Evolutionary conservation across 257 asterid species (phyloP).

Genomic region (Thymus quinquecostatus): DNA sequence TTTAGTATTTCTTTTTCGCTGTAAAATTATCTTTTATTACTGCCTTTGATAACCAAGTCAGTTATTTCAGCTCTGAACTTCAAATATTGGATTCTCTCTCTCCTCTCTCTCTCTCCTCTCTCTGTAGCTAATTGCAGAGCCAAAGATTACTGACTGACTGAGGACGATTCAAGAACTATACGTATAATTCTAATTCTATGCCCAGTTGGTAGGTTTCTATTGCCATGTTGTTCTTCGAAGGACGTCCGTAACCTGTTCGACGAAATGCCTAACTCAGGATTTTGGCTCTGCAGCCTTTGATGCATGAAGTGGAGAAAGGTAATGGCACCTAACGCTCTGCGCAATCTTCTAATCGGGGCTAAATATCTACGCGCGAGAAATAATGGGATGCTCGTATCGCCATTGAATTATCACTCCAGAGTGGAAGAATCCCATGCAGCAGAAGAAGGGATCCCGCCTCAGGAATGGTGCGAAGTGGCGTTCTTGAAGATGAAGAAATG

Average conservation of each 20-base stretch:
- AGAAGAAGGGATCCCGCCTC: slow-evolving; percentile 37
- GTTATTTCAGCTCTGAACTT: too few relatives aligned
- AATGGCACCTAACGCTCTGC: slow-evolving; percentile 44
- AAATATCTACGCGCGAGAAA: slow-evolving; percentile 25
- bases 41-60: too few relatives aligned
- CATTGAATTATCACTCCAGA: slow-evolving; percentile 32
- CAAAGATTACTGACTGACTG: not conserved
- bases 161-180: not conserved
- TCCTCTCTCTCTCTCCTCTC: not conserved
- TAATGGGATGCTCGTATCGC: slow-evolving; percentile 30
- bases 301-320: slow-evolving; percentile 4
- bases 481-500: slow-evolving; percentile 58
- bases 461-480: slow-evolving; percentile 72
- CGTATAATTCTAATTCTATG: not conserved
- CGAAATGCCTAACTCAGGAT: slow-evolving; percentile 38
- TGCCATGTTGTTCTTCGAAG: not conserved
- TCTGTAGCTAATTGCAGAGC: not conserved
- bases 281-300: slow-evolving; percentile 3
- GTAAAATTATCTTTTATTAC: not conserved
- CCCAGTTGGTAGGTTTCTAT: not conserved
- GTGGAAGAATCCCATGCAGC: slow-evolving; percentile 40
- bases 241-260: slow-evolving; percentile 44
- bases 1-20: not conserved
- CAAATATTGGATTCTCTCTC: not conserved
- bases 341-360: slow-evolving; percentile 34